Evolutionary conservation across 2,329 filamentous ascomycete genomes (phyloP), one percentile per base, ranked within the genome.

Genomic region (Fusarium sp.): DNA sequence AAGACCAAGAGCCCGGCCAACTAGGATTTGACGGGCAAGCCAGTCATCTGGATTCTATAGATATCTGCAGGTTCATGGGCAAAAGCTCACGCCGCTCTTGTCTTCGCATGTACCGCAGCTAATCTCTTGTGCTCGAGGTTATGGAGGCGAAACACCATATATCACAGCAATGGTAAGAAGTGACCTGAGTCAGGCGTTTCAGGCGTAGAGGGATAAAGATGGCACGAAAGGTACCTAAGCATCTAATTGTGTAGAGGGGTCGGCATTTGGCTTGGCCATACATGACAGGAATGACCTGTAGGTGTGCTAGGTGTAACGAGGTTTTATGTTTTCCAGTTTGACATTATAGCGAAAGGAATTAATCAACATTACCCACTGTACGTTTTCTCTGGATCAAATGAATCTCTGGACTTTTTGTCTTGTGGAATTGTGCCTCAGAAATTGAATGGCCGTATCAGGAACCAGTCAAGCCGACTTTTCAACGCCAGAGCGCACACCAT

Each of bases 131-230:
- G n/a, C 45, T 15, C n/a, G 7, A 9, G 23, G 49, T n/a, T 25
- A 13, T 51, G 27, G 47, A 23, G 37, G 38, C 47, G 29, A 38
- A 8, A 41, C 51, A 56, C 45, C 13, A 23, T 66, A 44, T 59
- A 66, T 61, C 50, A 58, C 57, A 57, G 55, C 51, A 45, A 49
- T 52, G 57, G 47, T 46, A 53, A 54, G 55, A 57, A 48, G 61
- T 57, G 49, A 57, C 49, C 62, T 66, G 64, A 60, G 68, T 66
- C 57, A 58, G 68, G 68, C 68, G 68, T 70, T 70, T 47, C 60
- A 46, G 68, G 68, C 60, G 68, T 67, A 70, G 52, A 64, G 49
- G 53, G 23, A 25, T 63, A 65, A 54, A 53, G 38, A 37, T 38
- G 60, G 51, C 44, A 63, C 17, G 49, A 58, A 45, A 44, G 19